Base-by-base conservation (phyloP, 441 rosid genomes). In the Sinapis alba region DNA sequence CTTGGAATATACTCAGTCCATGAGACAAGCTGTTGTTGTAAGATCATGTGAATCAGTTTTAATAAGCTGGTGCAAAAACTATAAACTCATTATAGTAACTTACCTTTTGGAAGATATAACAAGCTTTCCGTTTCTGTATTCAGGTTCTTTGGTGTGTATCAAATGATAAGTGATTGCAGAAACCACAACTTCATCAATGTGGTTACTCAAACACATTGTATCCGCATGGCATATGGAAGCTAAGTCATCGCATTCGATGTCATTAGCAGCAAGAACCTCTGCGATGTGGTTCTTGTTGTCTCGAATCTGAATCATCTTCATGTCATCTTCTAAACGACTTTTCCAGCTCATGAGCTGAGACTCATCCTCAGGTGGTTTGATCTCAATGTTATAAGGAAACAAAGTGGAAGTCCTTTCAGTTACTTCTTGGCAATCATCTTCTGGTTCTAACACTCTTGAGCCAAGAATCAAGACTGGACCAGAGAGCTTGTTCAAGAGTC, bases 261-360 rank as follows among this genome's bases (percentile, higher is more conserved):
- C 56, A 7, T 50, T 50, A 18, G 56, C 56, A 50, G 56, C 23
- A 18, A 50, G 56, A 50, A 50, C 56, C 56, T 50, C 23, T 18
- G 56, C 56, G 23, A 50, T 50, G 56, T 50, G 56, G 56, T 50
- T 50, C 23, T 50, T 50, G 23, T 50, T 50, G 56, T 50, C 56
- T 50, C 18, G 56, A 3, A 50, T 16, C 56, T 50, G 56, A 50
- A 50, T 50, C 56, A 50, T 50, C 56, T 50, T 50, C 56, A 50
- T 50, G 23, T 50, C 56, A 50, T 50, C 56, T 50, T 50, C 56
- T 18, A 50, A 50, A 50, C 56, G 56, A 50, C 5, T 50, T 16
- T 50, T 50, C 56, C 56, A 50, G 56, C 56, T 50, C 56, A 50
- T 18, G 56, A 50, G 56, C 12, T 50, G 56, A 50, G 56, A 50